phyloP scores from a whole-genome alignment of 2,329 filamentous ascomycete genomes.

The Arthrobotrys sphaeroides region DNA sequence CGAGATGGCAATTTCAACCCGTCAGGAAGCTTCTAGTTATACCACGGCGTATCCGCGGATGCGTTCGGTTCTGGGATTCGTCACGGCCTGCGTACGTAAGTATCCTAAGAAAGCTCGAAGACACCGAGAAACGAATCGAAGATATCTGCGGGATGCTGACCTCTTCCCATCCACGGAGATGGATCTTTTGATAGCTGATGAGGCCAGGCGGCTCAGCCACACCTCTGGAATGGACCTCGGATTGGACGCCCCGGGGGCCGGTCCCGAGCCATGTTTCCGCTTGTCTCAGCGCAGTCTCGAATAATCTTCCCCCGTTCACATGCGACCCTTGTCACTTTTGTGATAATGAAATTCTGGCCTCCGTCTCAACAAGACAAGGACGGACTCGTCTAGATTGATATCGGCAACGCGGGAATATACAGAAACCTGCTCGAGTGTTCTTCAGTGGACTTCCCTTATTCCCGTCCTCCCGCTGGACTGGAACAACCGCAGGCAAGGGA shows the following conservation, averaged over 20 bases:
- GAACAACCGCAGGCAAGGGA: slow-evolving; percentile 40
- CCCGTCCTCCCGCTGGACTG: neutral
- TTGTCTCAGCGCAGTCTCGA: slow-evolving; percentile 40
- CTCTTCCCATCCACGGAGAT: neutral
- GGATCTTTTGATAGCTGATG: neutral
- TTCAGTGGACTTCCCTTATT: neutral
- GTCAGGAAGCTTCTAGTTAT: neutral
- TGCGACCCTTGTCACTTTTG: slow-evolving; percentile 29
- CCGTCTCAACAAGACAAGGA: slow-evolving; percentile 20
- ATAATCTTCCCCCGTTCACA: slow-evolving; percentile 39
- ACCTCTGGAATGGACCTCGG: slow-evolving; percentile 37
- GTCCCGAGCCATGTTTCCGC: slow-evolving; percentile 33
- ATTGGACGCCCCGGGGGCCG: neutral
- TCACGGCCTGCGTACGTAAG: slow-evolving; percentile 31
- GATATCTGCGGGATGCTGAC: slow-evolving; percentile 30
- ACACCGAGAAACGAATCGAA: neutral
- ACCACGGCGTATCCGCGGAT: slow-evolving; percentile 2
- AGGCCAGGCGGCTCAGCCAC: slow-evolving; percentile 42
- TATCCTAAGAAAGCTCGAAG: neutral
- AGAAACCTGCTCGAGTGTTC: neutral
- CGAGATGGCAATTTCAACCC: neutral
- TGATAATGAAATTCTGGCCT: slow-evolving; percentile 24
- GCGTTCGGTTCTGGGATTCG: slow-evolving; percentile 22
- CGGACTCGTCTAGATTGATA: slow-evolving; percentile 3
- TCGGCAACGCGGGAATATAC: slow-evolving; percentile 36